A percentile compares a stretch with the other conserved stretches of the same genome.
Conservation (phyloP, 345 rosid genomes). For the Geranium brycei region DNA sequence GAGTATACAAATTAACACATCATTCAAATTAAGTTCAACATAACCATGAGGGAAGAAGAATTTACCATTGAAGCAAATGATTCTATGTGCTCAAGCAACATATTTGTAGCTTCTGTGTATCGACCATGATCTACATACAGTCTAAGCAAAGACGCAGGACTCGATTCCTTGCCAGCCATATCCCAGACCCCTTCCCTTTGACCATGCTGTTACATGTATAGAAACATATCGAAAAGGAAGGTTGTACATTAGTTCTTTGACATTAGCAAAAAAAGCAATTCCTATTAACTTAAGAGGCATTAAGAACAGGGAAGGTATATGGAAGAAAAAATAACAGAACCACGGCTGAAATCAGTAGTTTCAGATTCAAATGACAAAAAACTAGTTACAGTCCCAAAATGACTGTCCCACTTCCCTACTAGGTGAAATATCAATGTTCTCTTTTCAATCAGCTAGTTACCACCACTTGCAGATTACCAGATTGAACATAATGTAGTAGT, state of each 20-base stretch:
- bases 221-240: not conserved
- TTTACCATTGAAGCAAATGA: slow-evolving; percentile 63
- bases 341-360: no score
- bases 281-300: not conserved
- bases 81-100: slow-evolving; percentile 61
- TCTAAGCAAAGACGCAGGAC: slow-evolving; percentile 67
- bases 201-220: slow-evolving; percentile 32
- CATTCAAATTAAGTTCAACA: no score
- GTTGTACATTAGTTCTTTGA: not conserved
- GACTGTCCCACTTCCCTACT: no score
- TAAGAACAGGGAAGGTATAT: not conserved
- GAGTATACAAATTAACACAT: no score
- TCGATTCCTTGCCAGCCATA: slow-evolving; percentile 70
- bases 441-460: no score
- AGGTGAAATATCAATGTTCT: no score
- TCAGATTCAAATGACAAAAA: no score
- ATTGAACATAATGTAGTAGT: no score
- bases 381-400: no score
- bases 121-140: slow-evolving; percentile 65
- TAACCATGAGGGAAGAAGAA: not conserved
- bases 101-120: slow-evolving; percentile 68
- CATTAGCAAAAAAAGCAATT: not conserved
- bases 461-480: no score
- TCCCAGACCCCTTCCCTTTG: slow-evolving; percentile 53
- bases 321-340: not conserved